phyloP scores from a whole-genome alignment of 1,139 yeast genomes.

The Diutina siamensis region DNA sequence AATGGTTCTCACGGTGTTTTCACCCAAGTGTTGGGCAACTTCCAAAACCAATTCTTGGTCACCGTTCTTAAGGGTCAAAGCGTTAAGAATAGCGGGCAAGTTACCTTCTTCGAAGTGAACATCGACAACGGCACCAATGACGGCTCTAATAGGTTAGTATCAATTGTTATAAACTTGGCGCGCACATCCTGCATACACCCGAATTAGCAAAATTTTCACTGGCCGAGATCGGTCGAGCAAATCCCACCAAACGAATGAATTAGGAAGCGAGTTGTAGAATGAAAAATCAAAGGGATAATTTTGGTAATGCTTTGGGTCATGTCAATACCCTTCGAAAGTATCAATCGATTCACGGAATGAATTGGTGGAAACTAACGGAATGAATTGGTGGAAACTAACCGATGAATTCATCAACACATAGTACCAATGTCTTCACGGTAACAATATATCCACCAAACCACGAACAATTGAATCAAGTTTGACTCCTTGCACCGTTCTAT shows the following conservation, averaged over 20 bases:
- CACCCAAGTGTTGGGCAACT: slow-evolving; percentile 99
- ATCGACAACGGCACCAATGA: slow-evolving; percentile 99
- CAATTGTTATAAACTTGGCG: neutral
- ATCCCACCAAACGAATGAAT: neutral
- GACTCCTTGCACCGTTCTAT: too few species aligned
- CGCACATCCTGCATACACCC: slow-evolving; percentile 2
- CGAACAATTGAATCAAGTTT: too few species aligned
- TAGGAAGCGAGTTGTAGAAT: too few species aligned
- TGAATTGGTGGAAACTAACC: too few species aligned
- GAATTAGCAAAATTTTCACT: neutral
- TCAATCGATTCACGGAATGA: too few species aligned
- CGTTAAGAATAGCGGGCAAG: slow-evolving; percentile 95
- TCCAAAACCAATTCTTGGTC: slow-evolving; percentile 78
- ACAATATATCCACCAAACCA: too few species aligned
- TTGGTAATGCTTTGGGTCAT: too few species aligned
- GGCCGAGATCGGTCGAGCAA: slow-evolving; percentile 3
- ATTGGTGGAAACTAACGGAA: too few species aligned
- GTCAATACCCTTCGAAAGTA: too few species aligned
- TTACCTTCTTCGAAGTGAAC: slow-evolving; percentile 97
- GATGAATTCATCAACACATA: too few species aligned
- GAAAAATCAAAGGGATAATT: too few species aligned
- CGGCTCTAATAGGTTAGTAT: slow-evolving; percentile 56
- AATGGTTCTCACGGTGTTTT: slow-evolving; percentile 99
- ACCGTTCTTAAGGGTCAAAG: slow-evolving; percentile 72
- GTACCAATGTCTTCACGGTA: too few species aligned